A percentile compares a stretch with the other conserved stretches of the same genome.
phyloP scores from a whole-genome alignment of 768 basidiomycete species.

The Fistulinella prunicolor region DNA sequence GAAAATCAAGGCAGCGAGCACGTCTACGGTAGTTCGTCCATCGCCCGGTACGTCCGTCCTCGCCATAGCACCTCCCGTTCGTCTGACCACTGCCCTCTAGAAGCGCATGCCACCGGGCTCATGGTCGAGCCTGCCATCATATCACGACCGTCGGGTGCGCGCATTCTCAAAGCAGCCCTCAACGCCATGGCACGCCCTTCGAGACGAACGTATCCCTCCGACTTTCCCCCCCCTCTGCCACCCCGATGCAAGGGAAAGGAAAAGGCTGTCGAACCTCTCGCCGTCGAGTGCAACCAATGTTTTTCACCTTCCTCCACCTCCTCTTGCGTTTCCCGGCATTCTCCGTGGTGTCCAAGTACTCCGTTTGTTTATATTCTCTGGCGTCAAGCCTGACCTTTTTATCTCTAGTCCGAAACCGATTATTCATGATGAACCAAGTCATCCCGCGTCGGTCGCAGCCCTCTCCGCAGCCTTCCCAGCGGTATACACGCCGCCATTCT shows the following conservation, averaged over 20 bases:
- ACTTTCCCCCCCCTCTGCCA: slow-evolving; percentile 57
- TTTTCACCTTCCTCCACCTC: slow-evolving; percentile 29
- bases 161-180: slow-evolving; percentile 29
- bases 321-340: slow-evolving; percentile 47
- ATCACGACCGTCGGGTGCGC: slow-evolving; percentile 35
- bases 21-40: no score
- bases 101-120: slow-evolving; percentile 11
- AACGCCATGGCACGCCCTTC: slow-evolving; percentile 31
- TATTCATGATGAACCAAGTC: slow-evolving; percentile 38
- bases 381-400: slow-evolving; percentile 6
- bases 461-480: slow-evolving; percentile 11
- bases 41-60: no score
- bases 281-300: slow-evolving; percentile 31
- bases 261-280: slow-evolving; percentile 33
- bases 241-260: slow-evolving; percentile 54
- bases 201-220: slow-evolving; percentile 35
- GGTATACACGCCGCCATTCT: slow-evolving; percentile 23
- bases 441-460: slow-evolving; percentile 24
- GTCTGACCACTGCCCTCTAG: no score
- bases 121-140: slow-evolving; percentile 62
- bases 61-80: no score
- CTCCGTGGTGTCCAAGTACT: slow-evolving; percentile 48
- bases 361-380: slow-evolving; percentile 1
- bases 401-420: slow-evolving; percentile 32
- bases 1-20: no score